Percentiles rank a stretch among this genome's conserved stretches.
phyloP scores from a whole-genome alignment of 306 rosid genomes.

The Lagenaria siceraria region DNA sequence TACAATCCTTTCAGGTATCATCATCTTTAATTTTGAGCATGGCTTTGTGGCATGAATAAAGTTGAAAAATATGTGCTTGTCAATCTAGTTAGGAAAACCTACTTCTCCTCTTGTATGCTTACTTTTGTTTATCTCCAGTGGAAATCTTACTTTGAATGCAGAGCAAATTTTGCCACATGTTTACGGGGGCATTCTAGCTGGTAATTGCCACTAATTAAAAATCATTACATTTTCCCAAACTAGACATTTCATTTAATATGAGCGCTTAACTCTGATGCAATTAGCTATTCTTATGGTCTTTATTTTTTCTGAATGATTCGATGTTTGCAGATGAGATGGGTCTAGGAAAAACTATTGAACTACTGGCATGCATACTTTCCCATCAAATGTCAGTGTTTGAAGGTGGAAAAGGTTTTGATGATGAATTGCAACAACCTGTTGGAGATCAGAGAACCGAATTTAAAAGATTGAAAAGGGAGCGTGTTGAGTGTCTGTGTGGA shows the following conservation, averaged over 20 bases:
- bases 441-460: conserved; percentile 26
- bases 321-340: conserved; percentile 81
- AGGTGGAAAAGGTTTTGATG: conserved; percentile 24
- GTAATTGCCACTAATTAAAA: conserved; percentile 28
- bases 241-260: neutral
- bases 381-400: conserved; percentile 50
- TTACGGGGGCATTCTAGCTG: conserved; percentile 94
- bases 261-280: neutral
- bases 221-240: neutral
- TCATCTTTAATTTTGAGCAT: conserved; percentile 10
- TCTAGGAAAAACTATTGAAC: conserved; percentile 87
- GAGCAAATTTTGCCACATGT: conserved; percentile 47
- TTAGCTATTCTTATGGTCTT: conserved; percentile 6
- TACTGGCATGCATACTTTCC: conserved; percentile 78
- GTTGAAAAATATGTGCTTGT: conserved; percentile 1
- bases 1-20: conserved; percentile 86
- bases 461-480: conserved; percentile 68
- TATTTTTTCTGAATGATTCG: conserved; percentile 14
- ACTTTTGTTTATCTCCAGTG: conserved; percentile 47
- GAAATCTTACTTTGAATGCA: conserved; percentile 57
- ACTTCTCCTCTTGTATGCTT: conserved; percentile 11
- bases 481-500: conserved; percentile 83
- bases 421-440: conserved; percentile 21
- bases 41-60: neutral
- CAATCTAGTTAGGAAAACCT: conserved; percentile 9